Conservation (phyloP, 345 rosid species). For the Citrus maxima region DNA sequence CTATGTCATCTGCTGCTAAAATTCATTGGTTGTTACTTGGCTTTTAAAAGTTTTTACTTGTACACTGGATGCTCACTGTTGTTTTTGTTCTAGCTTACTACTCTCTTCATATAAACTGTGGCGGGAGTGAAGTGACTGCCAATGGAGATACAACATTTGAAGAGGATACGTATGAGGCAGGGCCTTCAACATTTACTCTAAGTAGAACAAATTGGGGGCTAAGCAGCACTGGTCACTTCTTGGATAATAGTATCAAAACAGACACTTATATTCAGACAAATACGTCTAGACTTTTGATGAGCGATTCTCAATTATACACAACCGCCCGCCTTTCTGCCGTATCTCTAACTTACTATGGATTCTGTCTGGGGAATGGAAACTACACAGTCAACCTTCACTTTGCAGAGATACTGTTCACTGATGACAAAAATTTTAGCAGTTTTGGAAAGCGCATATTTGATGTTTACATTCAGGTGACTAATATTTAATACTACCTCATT, state of each 20-base stretch:
- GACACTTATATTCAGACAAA: background rate
- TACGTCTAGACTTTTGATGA: constrained; percentile 5
- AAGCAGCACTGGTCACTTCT: constrained; percentile 53
- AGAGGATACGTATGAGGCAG: constrained; percentile 24
- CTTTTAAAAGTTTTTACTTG: too few species aligned
- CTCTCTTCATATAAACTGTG: constrained; percentile 41
- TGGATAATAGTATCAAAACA: background rate
- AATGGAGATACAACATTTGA: constrained; percentile 20
- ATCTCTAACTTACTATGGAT: constrained; percentile 48
- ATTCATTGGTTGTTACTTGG: background rate
- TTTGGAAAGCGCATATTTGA: constrained; percentile 63
- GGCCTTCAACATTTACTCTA: constrained; percentile 15
- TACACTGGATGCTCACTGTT: background rate
- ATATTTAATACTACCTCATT: background rate
- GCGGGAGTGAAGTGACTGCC: constrained; percentile 18
- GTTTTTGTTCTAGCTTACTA: constrained; percentile 20
- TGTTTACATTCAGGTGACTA: constrained; percentile 61
- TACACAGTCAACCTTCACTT: constrained; percentile 72
- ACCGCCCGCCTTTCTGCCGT: constrained; percentile 40
- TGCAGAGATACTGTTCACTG: constrained; percentile 57
- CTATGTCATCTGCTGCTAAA: background rate
- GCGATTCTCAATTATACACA: constrained; percentile 30
- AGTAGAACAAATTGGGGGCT: constrained; percentile 35
- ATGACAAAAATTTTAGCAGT: constrained; percentile 29
- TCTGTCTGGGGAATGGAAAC: constrained; percentile 42